phyloP scores from a whole-genome alignment of 2,329 filamentous ascomycete species.

The Fusarium avenaceum region DNA sequence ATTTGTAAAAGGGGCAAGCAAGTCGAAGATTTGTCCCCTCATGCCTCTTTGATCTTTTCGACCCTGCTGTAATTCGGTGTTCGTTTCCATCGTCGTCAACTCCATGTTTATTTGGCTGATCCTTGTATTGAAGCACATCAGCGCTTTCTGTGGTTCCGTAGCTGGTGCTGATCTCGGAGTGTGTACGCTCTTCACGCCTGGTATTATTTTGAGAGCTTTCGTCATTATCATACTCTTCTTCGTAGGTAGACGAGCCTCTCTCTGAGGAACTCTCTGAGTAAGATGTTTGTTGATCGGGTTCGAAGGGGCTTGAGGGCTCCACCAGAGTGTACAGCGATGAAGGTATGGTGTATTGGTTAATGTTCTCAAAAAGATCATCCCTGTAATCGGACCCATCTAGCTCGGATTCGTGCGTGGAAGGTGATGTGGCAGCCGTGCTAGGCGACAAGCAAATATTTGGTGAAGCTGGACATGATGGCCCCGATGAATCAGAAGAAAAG shows the following conservation, averaged over 20 bases:
- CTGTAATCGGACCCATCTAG: not conserved
- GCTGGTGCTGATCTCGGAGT: too few species aligned
- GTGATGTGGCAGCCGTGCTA: not conserved
- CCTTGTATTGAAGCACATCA: not conserved
- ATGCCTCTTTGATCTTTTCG: conserved; percentile 2
- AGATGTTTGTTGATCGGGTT: not conserved
- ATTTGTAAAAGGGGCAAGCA: conserved; percentile 10
- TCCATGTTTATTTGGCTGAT: not conserved
- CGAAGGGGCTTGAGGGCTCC: not conserved
- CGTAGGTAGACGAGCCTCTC: not conserved
- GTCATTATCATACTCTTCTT: not conserved
- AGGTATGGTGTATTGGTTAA: too few species aligned
- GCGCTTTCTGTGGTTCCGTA: fast-evolving
- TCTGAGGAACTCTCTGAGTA: too few species aligned
- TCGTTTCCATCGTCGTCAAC: not conserved
- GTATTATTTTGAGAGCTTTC: not conserved
- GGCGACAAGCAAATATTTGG: not conserved
- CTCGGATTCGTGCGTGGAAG: not conserved
- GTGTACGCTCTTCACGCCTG: too few species aligned
- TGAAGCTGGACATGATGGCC: not conserved
- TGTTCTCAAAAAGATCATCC: too few species aligned
- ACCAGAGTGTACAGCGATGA: too few species aligned
- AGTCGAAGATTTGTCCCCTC: not conserved
- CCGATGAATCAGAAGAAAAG: not conserved
- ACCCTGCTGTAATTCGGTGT: not conserved